Percentiles rank a stretch among this genome's conserved stretches.
phyloP scores from a whole-genome alignment of 768 basidiomycete species.

The Termitomyces sp. region DNA sequence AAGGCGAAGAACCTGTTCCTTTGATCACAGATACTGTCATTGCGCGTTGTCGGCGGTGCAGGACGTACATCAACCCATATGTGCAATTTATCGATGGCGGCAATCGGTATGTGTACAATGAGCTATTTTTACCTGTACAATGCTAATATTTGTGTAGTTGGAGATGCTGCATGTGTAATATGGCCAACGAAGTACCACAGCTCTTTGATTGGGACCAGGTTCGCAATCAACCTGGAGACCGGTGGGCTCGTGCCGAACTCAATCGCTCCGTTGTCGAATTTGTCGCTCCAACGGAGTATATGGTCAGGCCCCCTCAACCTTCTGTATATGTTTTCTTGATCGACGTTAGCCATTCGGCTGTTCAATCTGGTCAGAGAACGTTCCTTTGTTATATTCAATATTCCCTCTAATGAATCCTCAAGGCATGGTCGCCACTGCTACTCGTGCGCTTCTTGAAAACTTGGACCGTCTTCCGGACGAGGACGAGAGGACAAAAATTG shows the following conservation, averaged over 20 bases:
- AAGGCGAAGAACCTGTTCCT: slow-evolving; percentile 82
- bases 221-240: slow-evolving; percentile 89
- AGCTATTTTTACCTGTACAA: background rate
- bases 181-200: slow-evolving; percentile 98
- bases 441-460: slow-evolving; percentile 92
- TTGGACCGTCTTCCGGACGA: slow-evolving; percentile 95
- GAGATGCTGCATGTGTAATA: slow-evolving; percentile 99
- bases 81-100: slow-evolving; percentile 98
- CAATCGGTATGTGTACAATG: slow-evolving; percentile 54
- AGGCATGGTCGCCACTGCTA: slow-evolving; percentile 99
- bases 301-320: slow-evolving; percentile 98
- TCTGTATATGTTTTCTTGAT: slow-evolving; percentile 96
- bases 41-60: slow-evolving; percentile 91
- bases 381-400: background rate
- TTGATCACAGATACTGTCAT: slow-evolving; percentile 91
- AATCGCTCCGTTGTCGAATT: slow-evolving; percentile 95
- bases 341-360: slow-evolving; percentile 89
- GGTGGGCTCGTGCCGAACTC: slow-evolving; percentile 91
- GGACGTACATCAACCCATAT: slow-evolving; percentile 96
- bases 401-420: background rate
- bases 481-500: slow-evolving; percentile 87
- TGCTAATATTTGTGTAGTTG: slow-evolving; percentile 45
- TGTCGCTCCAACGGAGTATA: slow-evolving; percentile 97
- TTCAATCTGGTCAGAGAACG: slow-evolving; percentile 69
- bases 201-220: slow-evolving; percentile 98